Base-by-base conservation (phyloP, 768 basidiomycete species). In the Serendipita indica region DNA sequence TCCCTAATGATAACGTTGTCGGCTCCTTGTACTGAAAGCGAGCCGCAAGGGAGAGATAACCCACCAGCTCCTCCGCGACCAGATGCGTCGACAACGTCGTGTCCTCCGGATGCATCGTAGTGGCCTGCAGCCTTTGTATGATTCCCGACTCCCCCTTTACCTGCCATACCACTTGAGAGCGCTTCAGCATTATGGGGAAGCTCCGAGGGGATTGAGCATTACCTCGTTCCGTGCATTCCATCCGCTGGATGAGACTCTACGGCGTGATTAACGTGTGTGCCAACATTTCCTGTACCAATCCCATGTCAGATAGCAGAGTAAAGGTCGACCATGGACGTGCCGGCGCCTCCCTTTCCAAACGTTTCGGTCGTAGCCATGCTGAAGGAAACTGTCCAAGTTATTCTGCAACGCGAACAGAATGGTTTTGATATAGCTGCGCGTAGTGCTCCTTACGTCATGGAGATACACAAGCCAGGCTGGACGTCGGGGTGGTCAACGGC, bases 211-310 rank as follows among this genome's bases (percentile, higher is more conserved):
- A n/a, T n/a, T n/a, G n/a, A n/a, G n/a, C n/a, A n/a, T n/a, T n/a
- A n/a, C n/a, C n/a, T 18, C n/a, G 41, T 43, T 43, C 41, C 41
- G 18, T 25, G 18, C 41, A 43, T 43, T n/a, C 41, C 41, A 25
- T 43, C n/a, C 41, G 41, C 41, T 6, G 41, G 41, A 25, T 43
- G 30, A 10, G 22, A 18, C 32, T 54, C 49, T 4, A 54, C 49
- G 32, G 25, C 49, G n/a, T 18, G 49, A 7, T 54, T 20, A 25
- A 59, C 28, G 54, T 54, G 25, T 16, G 28, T 46, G 5, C 18
- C 25, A 18, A 34, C 58, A 54, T 46, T 43, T 41, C 58, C 58
- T 46, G n/a, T 16, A 58, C 13, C 39, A 22, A 49, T 46, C 27
- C 12, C 10, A 57, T 14, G 45, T 46, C 22, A 20, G 27, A 27